Base-by-base conservation (phyloP, 805 yeast genomes). In the Zygoascus flipseniorum region DNA sequence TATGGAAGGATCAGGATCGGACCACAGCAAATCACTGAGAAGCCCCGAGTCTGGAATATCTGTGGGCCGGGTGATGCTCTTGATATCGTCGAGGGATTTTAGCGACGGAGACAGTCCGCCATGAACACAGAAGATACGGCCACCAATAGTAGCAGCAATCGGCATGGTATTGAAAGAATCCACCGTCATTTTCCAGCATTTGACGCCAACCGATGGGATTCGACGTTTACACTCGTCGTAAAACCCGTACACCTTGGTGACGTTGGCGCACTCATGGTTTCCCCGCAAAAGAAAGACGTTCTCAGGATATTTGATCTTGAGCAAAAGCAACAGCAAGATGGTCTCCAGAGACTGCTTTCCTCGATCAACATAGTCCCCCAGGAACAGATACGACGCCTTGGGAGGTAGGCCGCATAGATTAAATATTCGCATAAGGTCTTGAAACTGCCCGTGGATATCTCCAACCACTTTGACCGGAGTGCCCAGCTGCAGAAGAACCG, bases 371-470 rank as follows among this genome's bases (percentile, higher is more conserved):
- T 90, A 90, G 69, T 90, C 98, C 16, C 98, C 98, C 41, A 90
- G 70, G 63, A 90, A 90, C 57, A 90, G 72, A 68, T 88, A 90
- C 67, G 90, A 90, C 2, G 96, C 79, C 58, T 83, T 78, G 1
- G 97, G 97, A 3, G 98, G 98, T 69, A 89, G 85, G 5, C 98
- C 98, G 71, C 96, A 89, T 69, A 87, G 82, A 47, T 95, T 85
- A 69, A 90, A 86, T 42, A 90, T 78, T 59, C 97, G 78, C 59
- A 90, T 79, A 56, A 90, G 74, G 71, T 90, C 98, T 48, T 83
- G 81, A 65, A 83, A 90, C 69, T 90, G 98, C 19, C 98, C 98
- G 69, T 90, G 98, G 41, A 90, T 92, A 67, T 90, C 98, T 32
- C 92, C 92, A 8, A 85, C 92, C 16, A 85, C 84, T 65, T 85